Conservation (phyloP, 129 eudicot species). For the Oenanthe sinensis region DNA sequence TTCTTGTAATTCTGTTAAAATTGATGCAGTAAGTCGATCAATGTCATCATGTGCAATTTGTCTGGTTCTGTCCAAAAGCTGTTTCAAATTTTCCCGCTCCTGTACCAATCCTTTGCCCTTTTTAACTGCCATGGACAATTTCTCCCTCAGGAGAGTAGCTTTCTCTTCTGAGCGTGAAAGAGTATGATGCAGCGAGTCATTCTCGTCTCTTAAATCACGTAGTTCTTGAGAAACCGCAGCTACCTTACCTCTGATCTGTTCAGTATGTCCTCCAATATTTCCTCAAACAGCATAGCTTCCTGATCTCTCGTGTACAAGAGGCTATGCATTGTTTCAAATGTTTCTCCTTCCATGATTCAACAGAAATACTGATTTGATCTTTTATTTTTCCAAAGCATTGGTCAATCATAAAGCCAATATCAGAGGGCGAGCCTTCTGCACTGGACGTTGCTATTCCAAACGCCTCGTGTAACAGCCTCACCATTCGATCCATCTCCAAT, state of each 20-base stretch:
- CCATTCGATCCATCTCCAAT: conserved; percentile 40
- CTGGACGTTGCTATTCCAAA: conserved; percentile 36
- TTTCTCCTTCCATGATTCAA: conserved; percentile 7
- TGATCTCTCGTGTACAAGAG: conserved; percentile 9
- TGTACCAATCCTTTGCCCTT: conserved; percentile 12
- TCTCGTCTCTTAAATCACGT: conserved; percentile 6
- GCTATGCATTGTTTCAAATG: conserved; percentile 8
- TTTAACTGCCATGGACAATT: conserved; percentile 9
- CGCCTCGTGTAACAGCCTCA: conserved; percentile 37
- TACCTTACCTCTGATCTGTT: conserved; percentile 3
- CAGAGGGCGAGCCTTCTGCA: conserved; percentile 11
- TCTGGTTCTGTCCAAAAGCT: conserved; percentile 44
- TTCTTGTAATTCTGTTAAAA: background rate
- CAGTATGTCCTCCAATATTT: background rate
- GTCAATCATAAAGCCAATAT: conserved; percentile 1
- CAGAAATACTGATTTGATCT: background rate
- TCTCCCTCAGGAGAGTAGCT: conserved; percentile 13
- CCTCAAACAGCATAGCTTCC: conserved; percentile 14
- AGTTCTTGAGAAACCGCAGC: conserved; percentile 5
- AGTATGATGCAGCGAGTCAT: background rate
- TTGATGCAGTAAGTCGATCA: conserved; percentile 5
- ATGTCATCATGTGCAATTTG: background rate
- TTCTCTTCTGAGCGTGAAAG: conserved; percentile 13
- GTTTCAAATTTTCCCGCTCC: conserved; percentile 27
- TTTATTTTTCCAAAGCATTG: conserved; percentile 3